A percentile compares a stretch with the other conserved stretches of the same genome.
Conservation (phyloP, 106 monocot species). For the Allium sativum region DNA sequence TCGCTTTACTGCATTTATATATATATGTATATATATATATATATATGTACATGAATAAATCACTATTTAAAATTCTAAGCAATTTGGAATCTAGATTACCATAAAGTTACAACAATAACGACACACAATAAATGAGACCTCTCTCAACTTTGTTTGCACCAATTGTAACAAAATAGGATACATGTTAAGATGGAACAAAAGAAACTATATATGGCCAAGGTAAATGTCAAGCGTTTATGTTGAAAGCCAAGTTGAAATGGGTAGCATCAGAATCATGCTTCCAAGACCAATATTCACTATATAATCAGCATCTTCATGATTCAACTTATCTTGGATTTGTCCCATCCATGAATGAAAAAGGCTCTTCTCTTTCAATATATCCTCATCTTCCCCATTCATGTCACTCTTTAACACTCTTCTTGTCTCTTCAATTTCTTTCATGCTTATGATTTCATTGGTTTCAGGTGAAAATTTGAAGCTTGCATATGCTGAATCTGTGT, state of each 20-base stretch:
- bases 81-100: too few species aligned
- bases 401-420: slow-evolving; percentile 16
- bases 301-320: slow-evolving; percentile 30
- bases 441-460: slow-evolving; percentile 3
- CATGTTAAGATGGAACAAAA: too few species aligned
- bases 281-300: slow-evolving; percentile 50
- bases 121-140: too few species aligned
- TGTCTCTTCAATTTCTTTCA: slow-evolving; percentile 1
- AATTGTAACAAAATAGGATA: too few species aligned
- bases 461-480: slow-evolving; percentile 12
- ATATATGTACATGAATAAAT: too few species aligned
- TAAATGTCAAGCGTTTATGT: slow-evolving; percentile 20
- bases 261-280: slow-evolving; percentile 52
- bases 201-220: too few species aligned
- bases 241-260: slow-evolving; percentile 52
- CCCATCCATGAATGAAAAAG: slow-evolving; percentile 44
- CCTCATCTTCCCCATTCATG: slow-evolving; percentile 3
- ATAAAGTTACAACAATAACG: too few species aligned
- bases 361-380: slow-evolving; percentile 18
- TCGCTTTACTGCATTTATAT: too few species aligned
- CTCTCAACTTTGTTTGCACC: too few species aligned
- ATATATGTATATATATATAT: too few species aligned
- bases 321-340: slow-evolving; percentile 25
- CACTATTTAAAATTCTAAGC: too few species aligned
- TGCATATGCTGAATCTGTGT: slow-evolving; percentile 53